Evolutionary conservation across 2,329 filamentous ascomycete species (phyloP).

Genomic region (Annulohypoxylon truncatum): DNA sequence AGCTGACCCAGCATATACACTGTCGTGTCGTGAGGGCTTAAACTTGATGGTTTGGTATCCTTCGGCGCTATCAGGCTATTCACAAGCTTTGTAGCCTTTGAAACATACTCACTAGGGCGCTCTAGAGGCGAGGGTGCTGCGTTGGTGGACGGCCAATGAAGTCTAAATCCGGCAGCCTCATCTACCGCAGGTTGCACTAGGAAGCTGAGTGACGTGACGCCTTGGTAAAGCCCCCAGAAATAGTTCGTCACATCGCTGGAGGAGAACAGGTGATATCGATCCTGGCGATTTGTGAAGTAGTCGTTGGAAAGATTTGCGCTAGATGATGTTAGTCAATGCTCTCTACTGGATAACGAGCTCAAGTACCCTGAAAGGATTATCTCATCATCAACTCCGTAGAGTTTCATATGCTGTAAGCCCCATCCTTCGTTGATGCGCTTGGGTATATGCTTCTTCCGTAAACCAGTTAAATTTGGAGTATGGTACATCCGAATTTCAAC

Average conservation of each 20-base stretch:
- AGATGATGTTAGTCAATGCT: slow-evolving; percentile 31
- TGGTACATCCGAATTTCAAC: slow-evolving; percentile 98
- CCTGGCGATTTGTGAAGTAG: slow-evolving; percentile 96
- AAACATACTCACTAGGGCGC: slow-evolving; percentile 75
- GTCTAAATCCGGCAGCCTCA: slow-evolving; percentile 66
- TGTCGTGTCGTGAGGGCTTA: slow-evolving; percentile 66
- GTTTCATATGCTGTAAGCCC: slow-evolving; percentile 99
- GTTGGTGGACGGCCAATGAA: slow-evolving; percentile 82
- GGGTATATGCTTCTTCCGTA: slow-evolving; percentile 85
- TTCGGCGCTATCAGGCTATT: slow-evolving; percentile 71
- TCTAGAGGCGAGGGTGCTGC: slow-evolving; percentile 79
- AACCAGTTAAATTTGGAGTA: slow-evolving; percentile 91
- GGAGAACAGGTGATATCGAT: slow-evolving; percentile 91
- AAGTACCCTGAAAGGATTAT: slow-evolving; percentile 90
- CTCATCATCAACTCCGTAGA: slow-evolving; percentile 95
- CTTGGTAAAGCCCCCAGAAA: slow-evolving; percentile 80
- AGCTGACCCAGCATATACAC: slow-evolving; percentile 91
- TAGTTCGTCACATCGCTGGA: slow-evolving; percentile 84
- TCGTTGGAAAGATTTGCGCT: slow-evolving; percentile 89
- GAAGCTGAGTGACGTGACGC: slow-evolving; percentile 85
- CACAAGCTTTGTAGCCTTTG: slow-evolving; percentile 74
- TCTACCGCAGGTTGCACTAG: slow-evolving; percentile 72
- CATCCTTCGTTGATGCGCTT: slow-evolving; percentile 96
- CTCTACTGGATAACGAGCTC: neutral
- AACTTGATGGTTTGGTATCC: slow-evolving; percentile 47